Base-by-base conservation (phyloP, 192 early-diverging fungal genomes). In the Funneliformis mosseae region DNA sequence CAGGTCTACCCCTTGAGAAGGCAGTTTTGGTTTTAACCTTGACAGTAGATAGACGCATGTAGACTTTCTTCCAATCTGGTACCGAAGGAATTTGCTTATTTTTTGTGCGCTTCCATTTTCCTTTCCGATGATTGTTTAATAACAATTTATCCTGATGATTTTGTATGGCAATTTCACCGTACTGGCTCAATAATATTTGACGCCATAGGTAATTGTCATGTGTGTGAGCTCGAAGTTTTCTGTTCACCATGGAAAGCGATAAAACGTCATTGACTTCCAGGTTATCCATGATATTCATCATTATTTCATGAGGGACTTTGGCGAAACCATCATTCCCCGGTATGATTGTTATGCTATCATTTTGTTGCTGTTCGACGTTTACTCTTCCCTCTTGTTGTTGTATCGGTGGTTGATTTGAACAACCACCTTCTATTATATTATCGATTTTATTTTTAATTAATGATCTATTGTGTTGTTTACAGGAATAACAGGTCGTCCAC, bases 231-330 rank as follows among this genome's bases (percentile, higher is more conserved):
- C 71, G 25, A 14, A 73, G 3, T 25, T 73, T 73, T 73, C 45
- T 73, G 50, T 73, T 73, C 8, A 73, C 71, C 71, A 73, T 73
- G 5, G 71, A 45, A 16, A 73, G 27, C 27, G 71, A 28, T 28
- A 73, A 23, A 18, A 73, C 50, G 5, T 73, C 71, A 12, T 43
- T 73, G 14, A 45, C 43, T 28, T 73, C 45, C 25, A 73, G 50
- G 50, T 50, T n/a, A 18, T 50, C 14, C 71, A 73, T 73, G 50
- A 73, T 73, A 45, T n/a, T 48, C 45, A 73, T 48, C 71, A 73
- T 73, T 50, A 73, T 23, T 27, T 73, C 71, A 16, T 73, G 71
- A 33, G 71, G 71, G 16, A 73, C n/a, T 14, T 73, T 73, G 50
- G 45, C 50, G 28, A 73, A 73, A 27, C 71, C 71, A 73, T 73